Base-by-base conservation (phyloP, 371 early-diverging fungal species). In the Mucor lusitanicus region DNA sequence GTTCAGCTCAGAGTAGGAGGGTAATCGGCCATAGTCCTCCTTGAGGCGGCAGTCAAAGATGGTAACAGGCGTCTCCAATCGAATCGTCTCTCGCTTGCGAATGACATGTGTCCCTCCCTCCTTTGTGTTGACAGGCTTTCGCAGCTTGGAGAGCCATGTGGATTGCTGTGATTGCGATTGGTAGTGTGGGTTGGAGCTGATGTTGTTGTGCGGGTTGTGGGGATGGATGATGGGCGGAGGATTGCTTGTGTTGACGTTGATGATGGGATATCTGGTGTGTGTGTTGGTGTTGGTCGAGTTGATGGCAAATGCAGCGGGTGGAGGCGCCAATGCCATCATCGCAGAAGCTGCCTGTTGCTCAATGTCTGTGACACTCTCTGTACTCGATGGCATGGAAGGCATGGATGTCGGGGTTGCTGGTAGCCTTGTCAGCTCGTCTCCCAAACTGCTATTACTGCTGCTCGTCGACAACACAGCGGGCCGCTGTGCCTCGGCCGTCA, bases 11-110 rank as follows among this genome's bases (percentile, higher is more conserved):
- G 75, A 76, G 56, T 83, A 83, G 13, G 80, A 78, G 1, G 83
- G 83, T 35, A 83, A 54, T 12, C 77, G 68, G 9, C 79, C 79
- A 72, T 78, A 83, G 42, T 83, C 83, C 66, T 83, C 83, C 55
- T 83, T 83, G 9, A 76, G 65, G 3, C 79, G 70, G 55, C 79
- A 79, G 58, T 79, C 79, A 55, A 76, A 74, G 1, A 79, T 66
- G 3, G 64, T 66, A 19, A 74, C 69, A 0, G 74, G 72, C 11
- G 74, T 72, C 21, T 72, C 72, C 11, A 76, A 42, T 35, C 70
- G 64, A 7, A 78, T 75, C 8, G 65, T 69, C 21, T 72, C 70
- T 17, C 61, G 59, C 55, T 65, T 70, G 27, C 71, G n/a, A 12
- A 70, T 57, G 6, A 70, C 70, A 33, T 60, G 64, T 2, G 55